Evolutionary conservation across 1,284 basidiomycete genomes (phyloP).

Genomic region (Chiua sp.): DNA sequence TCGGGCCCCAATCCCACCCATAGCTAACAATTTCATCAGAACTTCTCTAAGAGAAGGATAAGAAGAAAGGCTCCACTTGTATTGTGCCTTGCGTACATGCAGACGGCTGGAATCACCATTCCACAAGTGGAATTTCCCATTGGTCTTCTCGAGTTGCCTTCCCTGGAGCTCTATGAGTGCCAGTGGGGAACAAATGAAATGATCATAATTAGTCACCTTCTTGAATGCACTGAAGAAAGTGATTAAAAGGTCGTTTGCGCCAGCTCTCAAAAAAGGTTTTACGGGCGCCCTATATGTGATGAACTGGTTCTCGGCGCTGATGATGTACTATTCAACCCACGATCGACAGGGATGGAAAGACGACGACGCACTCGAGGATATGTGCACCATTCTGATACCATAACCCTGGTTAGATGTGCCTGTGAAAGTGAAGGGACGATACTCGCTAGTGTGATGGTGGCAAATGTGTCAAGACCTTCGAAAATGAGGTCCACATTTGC

Average conservation of each 20-base stretch:
- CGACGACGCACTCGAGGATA: conserved; percentile 59
- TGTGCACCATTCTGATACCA: conserved; percentile 72
- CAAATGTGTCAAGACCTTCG: conserved; percentile 90
- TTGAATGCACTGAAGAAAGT: conserved; percentile 79
- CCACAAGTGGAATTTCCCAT: conserved; percentile 71
- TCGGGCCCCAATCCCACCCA: conserved; percentile 88
- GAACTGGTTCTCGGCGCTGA: conserved; percentile 81
- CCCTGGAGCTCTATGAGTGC: conserved; percentile 48
- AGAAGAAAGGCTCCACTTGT: conserved; percentile 59
- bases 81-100: conserved; percentile 89
- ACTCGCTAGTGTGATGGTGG: conserved; percentile 68
- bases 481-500: conserved; percentile 77
- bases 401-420: conserved; percentile 1
- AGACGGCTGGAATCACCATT: conserved; percentile 89
- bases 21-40: conserved; percentile 53
- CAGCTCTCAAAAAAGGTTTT: conserved; percentile 57
- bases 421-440: neutral
- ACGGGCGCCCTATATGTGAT: conserved; percentile 66
- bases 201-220: conserved; percentile 49
- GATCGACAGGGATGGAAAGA: neutral
- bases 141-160: conserved; percentile 64
- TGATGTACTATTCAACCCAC: conserved; percentile 2
- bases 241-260: conserved; percentile 72
- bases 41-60: neutral
- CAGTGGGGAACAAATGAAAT: neutral